Evolutionary conservation across 208 protist species (phyloP).

Genomic region (Crithidia fasciculata): DNA sequence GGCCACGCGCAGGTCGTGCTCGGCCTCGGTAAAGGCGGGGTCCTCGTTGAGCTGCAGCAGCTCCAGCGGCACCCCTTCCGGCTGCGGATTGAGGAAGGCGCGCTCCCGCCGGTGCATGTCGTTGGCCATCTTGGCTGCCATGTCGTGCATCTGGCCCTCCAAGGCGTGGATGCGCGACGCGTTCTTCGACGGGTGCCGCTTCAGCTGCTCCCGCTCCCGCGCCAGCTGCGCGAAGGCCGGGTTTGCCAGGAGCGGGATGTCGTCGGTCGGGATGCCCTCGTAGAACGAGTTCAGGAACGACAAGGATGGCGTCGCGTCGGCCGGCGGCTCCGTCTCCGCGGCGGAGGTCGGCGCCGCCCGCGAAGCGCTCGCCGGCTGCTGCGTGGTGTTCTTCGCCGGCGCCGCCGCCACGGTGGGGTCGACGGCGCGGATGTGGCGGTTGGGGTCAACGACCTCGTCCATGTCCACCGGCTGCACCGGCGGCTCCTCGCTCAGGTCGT

Average conservation of each 20-base stretch:
- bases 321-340: slow-evolving; percentile 8
- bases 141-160: slow-evolving; percentile 40
- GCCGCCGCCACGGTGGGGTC: slow-evolving; percentile 2
- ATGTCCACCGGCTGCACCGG: slow-evolving; percentile 9
- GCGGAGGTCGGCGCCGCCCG: background rate
- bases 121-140: slow-evolving; percentile 34
- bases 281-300: slow-evolving; percentile 55
- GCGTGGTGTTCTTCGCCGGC: slow-evolving; percentile 7
- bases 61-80: slow-evolving; percentile 57
- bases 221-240: slow-evolving; percentile 39
- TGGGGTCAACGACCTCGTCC: slow-evolving; percentile 15
- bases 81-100: slow-evolving; percentile 47
- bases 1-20: slow-evolving; percentile 53
- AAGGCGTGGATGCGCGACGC: slow-evolving; percentile 45
- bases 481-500: slow-evolving; percentile 22
- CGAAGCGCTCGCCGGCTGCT: background rate
- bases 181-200: slow-evolving; percentile 39
- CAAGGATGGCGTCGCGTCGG: slow-evolving; percentile 24
- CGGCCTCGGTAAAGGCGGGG: slow-evolving; percentile 39
- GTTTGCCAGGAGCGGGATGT: slow-evolving; percentile 47
- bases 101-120: slow-evolving; percentile 56
- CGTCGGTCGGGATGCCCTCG: slow-evolving; percentile 45
- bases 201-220: slow-evolving; percentile 37
- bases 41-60: slow-evolving; percentile 65
- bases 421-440: slow-evolving; percentile 9